phyloP scores from a whole-genome alignment of 495 filamentous ascomycete species.

The Tuber calosporum region DNA sequence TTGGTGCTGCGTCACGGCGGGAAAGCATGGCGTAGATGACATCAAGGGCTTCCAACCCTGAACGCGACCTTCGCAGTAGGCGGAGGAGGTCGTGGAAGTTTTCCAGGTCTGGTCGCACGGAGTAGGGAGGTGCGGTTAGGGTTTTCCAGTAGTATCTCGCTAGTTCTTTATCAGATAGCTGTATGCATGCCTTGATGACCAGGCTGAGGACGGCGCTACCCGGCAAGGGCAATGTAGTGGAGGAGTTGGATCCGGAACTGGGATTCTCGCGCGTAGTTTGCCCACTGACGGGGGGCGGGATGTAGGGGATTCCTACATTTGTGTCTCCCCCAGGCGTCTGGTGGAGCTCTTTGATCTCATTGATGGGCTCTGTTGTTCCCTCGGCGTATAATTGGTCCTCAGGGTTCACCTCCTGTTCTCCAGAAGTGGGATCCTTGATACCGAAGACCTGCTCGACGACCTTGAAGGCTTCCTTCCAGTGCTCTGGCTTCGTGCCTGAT shows the following conservation, averaged over 20 bases:
- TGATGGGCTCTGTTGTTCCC: not conserved
- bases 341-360: not conserved
- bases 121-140: not conserved
- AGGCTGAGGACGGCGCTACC: slow-evolving; percentile 36
- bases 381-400: slow-evolving; percentile 19
- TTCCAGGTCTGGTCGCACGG: not conserved
- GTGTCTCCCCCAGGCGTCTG: not conserved
- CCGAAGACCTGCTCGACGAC: slow-evolving; percentile 71
- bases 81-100: not conserved
- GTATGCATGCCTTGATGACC: slow-evolving; percentile 55
- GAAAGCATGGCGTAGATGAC: not conserved
- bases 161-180: slow-evolving; percentile 43
- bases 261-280: not conserved
- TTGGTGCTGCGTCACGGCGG: not conserved
- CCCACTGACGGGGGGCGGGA: slow-evolving; percentile 7
- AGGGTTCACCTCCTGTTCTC: slow-evolving; percentile 7
- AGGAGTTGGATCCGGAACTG: not conserved
- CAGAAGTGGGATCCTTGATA: slow-evolving; percentile 50
- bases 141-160: not conserved
- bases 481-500: slow-evolving; percentile 51
- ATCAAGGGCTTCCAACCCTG: not conserved
- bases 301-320: slow-evolving; percentile 8
- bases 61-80: not conserved
- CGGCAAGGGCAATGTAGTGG: not conserved
- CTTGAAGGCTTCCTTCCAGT: slow-evolving; percentile 61